Evolutionary conservation across 768 basidiomycete genomes (phyloP).

Genomic region (Infundibulicybe gibba): DNA sequence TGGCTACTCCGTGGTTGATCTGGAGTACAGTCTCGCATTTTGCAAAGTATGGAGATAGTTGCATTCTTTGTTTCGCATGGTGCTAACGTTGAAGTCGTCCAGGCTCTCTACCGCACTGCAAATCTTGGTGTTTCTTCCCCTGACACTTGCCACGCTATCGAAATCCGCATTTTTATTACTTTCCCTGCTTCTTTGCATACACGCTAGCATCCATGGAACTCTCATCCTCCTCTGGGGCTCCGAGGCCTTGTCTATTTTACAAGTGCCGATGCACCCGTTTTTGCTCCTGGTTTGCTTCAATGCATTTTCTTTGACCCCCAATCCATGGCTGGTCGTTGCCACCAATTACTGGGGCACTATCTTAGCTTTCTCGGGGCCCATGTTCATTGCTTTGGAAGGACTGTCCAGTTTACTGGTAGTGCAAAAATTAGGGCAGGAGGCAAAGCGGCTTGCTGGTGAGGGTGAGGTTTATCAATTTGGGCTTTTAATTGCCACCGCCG

Average conservation of each 20-base stretch:
- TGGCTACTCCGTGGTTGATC: slow-evolving; percentile 59
- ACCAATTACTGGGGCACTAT: slow-evolving; percentile 72
- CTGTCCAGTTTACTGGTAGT: slow-evolving; percentile 80
- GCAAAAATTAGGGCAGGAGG: slow-evolving; percentile 77
- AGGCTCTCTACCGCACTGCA: slow-evolving; percentile 77
- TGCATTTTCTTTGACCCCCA: slow-evolving; percentile 63
- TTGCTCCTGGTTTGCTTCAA: slow-evolving; percentile 87
- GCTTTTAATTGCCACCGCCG: slow-evolving; percentile 71
- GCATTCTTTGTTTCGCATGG: neutral
- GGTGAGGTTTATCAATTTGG: slow-evolving; percentile 73
- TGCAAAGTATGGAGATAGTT: slow-evolving; percentile 42
- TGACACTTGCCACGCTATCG: slow-evolving; percentile 82
- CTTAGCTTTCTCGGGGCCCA: slow-evolving; percentile 67
- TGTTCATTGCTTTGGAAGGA: slow-evolving; percentile 81
- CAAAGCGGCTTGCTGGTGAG: slow-evolving; percentile 63
- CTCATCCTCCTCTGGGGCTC: slow-evolving; percentile 71
- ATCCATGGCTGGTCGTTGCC: slow-evolving; percentile 52
- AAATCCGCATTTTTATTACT: slow-evolving; percentile 77
- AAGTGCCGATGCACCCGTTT: slow-evolving; percentile 85
- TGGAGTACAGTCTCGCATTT: slow-evolving; percentile 65
- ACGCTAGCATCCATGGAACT: slow-evolving; percentile 81
- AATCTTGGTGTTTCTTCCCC: slow-evolving; percentile 79
- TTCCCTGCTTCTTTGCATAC: slow-evolving; percentile 71
- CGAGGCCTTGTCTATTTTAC: slow-evolving; percentile 67
- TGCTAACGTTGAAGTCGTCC: slow-evolving; percentile 4